These are phyloP conservation scores for Zygosaccharomyces pseudobailii DNA, from an alignment of 1,139 yeast species.

Conservation along the genomic window DNA sequence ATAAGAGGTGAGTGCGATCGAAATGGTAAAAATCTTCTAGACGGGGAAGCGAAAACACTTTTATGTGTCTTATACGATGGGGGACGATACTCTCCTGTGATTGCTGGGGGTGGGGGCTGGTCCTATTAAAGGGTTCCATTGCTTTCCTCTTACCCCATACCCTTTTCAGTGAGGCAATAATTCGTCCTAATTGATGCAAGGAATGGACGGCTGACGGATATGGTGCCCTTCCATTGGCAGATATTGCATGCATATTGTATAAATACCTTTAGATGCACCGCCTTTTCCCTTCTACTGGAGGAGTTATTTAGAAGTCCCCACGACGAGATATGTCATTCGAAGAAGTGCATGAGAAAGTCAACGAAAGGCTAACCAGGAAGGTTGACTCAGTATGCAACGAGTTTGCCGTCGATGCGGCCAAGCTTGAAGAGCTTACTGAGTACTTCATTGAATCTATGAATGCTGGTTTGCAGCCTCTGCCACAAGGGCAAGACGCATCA, in stretches of 20 bases:
- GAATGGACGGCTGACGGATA: not conserved
- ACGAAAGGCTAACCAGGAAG: constrained; percentile 23
- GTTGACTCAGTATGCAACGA: constrained; percentile 50
- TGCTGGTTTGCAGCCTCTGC: constrained; percentile 50
- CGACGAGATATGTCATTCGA: constrained; percentile 27
- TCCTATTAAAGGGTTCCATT: not conserved
- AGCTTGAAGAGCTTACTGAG: constrained; percentile 55
- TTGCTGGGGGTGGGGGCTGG: not conserved
- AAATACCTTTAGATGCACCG: not conserved
- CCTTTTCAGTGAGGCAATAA: not conserved
- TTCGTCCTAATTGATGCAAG: not conserved
- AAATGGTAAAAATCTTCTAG: not conserved
- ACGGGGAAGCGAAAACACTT: not conserved
- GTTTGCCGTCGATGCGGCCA: constrained; percentile 50
- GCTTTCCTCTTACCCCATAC: not conserved
- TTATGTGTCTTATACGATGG: not conserved
- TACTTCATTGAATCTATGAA: constrained; percentile 60
- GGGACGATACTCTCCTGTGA: not conserved
- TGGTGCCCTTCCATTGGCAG: not conserved
- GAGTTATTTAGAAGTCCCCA: not conserved
- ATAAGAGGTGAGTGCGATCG: not conserved
- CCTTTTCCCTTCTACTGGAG: not conserved
- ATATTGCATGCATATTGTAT: not conserved
- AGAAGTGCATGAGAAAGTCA: constrained; percentile 24
- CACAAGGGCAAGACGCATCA: constrained; percentile 37